These are phyloP conservation scores for Dovyalis caffra DNA, from an alignment of 345 rosid species.

Conservation along the genomic window DNA sequence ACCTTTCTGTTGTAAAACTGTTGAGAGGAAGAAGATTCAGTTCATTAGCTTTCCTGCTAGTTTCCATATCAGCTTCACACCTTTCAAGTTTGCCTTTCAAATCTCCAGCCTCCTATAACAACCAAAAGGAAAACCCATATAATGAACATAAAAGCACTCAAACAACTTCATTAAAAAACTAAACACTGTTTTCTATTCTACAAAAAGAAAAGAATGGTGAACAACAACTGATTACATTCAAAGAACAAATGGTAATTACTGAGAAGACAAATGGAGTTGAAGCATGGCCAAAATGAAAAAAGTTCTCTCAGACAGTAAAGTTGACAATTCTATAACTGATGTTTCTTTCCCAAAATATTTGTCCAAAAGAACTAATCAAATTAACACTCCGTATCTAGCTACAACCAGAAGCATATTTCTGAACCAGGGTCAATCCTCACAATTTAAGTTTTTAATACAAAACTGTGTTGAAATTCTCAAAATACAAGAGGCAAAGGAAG, in stretches of 20 bases:
- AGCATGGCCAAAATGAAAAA: not conserved
- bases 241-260: not conserved
- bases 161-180: too few species aligned
- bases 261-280: not conserved
- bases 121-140: conserved; percentile 15
- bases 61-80: conserved; percentile 81
- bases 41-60: conserved; percentile 66
- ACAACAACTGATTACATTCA: not conserved
- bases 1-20: conserved; percentile 60
- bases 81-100: conserved; percentile 64
- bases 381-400: too few species aligned
- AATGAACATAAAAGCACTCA: not conserved
- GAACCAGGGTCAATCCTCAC: too few species aligned
- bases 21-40: conserved; percentile 63
- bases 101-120: conserved; percentile 59
- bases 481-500: too few species aligned
- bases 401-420: too few species aligned
- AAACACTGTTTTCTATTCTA: not conserved
- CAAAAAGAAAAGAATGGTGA: not conserved
- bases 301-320: not conserved
- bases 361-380: too few species aligned
- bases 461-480: too few species aligned
- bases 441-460: too few species aligned
- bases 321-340: not conserved
- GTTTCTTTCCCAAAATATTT: too few species aligned